Conservation (phyloP, 257 asterid genomes). For the Perilla frutescens region DNA sequence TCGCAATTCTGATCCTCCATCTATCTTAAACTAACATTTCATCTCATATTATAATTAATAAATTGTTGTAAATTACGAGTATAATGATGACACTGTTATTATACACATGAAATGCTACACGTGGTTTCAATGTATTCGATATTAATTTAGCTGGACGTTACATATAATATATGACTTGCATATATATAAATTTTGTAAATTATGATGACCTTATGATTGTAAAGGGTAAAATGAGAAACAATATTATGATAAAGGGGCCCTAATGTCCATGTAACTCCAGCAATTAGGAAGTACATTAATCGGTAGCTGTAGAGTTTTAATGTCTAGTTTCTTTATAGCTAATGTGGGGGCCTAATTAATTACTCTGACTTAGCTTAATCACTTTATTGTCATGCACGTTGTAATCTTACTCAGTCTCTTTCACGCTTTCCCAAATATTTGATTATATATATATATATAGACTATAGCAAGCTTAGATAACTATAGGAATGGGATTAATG, state of each 20-base stretch:
- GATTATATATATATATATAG: background rate
- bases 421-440: slow-evolving; percentile 33
- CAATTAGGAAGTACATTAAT: slow-evolving; percentile 12
- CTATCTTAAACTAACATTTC: background rate
- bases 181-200: too few relatives aligned
- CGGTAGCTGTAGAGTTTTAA: background rate
- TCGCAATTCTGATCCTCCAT: background rate
- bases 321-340: slow-evolving; percentile 8
- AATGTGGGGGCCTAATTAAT: slow-evolving; percentile 37
- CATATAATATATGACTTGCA: too few relatives aligned
- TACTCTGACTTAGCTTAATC: slow-evolving; percentile 29
- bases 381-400: slow-evolving; percentile 36
- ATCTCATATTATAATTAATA: background rate
- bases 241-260: background rate
- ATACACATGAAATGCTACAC: too few relatives aligned
- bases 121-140: too few relatives aligned
- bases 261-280: slow-evolving; percentile 22
- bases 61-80: background rate
- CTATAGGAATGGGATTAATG: background rate
- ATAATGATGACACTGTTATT: too few relatives aligned
- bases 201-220: too few relatives aligned
- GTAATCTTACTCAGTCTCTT: slow-evolving; percentile 10
- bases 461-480: background rate
- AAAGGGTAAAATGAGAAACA: too few relatives aligned
- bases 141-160: too few relatives aligned